These are phyloP conservation scores for Zopfochytrium polystomum DNA, from an alignment of 371 early-diverging fungal species.

Conservation along the genomic window DNA sequence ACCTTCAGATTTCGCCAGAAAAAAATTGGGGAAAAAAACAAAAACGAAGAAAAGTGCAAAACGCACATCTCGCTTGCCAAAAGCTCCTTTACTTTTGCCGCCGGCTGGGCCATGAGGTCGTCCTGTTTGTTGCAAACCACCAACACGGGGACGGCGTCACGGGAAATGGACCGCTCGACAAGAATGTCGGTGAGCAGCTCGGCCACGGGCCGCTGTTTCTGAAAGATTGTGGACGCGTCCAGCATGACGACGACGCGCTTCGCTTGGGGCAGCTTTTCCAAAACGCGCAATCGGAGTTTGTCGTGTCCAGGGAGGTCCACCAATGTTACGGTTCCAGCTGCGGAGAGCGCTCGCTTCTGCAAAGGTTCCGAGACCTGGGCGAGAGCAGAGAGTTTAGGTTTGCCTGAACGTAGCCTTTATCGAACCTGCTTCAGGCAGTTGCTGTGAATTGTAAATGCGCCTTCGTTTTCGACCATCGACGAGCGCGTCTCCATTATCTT, in stretches of 20 bases:
- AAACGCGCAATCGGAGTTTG: constrained; percentile 69
- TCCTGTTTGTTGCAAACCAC: constrained; percentile 85
- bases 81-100: constrained; percentile 57
- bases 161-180: constrained; percentile 52
- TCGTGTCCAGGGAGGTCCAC: constrained; percentile 90
- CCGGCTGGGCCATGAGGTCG: constrained; percentile 63
- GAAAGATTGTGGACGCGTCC: constrained; percentile 61
- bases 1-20: no score
- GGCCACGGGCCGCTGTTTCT: constrained; percentile 25
- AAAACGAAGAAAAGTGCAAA: no score
- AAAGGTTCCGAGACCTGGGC: no score
- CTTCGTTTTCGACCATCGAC: no score
- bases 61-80: constrained; percentile 81
- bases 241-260: constrained; percentile 75
- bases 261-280: constrained; percentile 66
- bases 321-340: no score
- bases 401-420: no score
- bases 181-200: constrained; percentile 75
- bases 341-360: no score
- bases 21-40: no score
- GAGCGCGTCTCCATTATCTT: no score
- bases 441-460: no score
- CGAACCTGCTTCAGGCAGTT: no score
- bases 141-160: constrained; percentile 59
- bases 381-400: no score